These are phyloP conservation scores for Fusarium newnesense DNA, from an alignment of 2,329 filamentous ascomycete species.

Conservation along the genomic window DNA sequence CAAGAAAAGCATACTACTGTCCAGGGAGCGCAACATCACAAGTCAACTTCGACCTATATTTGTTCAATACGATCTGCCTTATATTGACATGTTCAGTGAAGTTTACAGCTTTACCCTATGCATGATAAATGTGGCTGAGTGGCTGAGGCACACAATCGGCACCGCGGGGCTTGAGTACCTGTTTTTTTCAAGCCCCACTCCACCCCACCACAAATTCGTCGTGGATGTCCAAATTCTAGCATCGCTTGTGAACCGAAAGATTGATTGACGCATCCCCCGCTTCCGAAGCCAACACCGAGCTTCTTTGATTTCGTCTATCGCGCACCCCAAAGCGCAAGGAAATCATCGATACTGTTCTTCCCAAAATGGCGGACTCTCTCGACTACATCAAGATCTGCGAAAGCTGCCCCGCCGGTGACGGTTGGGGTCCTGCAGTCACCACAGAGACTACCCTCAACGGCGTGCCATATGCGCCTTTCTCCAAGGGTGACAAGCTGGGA, in stretches of 20 bases:
- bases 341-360: constrained; percentile 6
- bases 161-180: constrained; percentile 45
- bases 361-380: constrained; percentile 65
- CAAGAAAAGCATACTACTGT: background rate
- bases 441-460: constrained; percentile 91
- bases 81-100: background rate
- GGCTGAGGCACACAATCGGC: constrained; percentile 40
- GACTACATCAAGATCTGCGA: constrained; percentile 72
- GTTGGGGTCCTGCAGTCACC: constrained; percentile 88
- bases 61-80: background rate
- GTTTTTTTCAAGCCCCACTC: constrained; percentile 47
- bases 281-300: constrained; percentile 28
- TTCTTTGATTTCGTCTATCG: constrained; percentile 16
- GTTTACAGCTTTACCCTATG: constrained; percentile 15
- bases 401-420: constrained; percentile 77
- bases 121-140: constrained; percentile 33
- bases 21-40: background rate
- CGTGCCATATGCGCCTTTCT: constrained; percentile 97
- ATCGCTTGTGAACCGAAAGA: constrained; percentile 39
- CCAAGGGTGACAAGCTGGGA: constrained; percentile 97
- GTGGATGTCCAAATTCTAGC: constrained; percentile 49
- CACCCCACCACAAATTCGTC: constrained; percentile 58
- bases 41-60: background rate
- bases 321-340: constrained; percentile 24
- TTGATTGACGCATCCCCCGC: constrained; percentile 40